Conservation (phyloP, 192 early-diverging fungal species). For the Entrophospora sp. region DNA sequence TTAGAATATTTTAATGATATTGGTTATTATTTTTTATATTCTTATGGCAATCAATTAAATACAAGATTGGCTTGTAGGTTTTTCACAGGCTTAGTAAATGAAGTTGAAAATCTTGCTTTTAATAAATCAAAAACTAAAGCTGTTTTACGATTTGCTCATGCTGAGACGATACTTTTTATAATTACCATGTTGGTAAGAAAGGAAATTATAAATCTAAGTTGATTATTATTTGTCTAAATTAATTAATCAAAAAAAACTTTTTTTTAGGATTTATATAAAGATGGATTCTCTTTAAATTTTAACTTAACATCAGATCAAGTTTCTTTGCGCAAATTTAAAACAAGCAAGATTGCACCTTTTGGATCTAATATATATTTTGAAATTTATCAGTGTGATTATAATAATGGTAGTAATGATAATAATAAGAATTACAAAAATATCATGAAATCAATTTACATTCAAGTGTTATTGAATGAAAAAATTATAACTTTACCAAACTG, state of each 20-base stretch:
- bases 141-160: constrained; percentile 15
- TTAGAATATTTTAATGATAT: constrained; percentile 16
- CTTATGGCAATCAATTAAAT: constrained; percentile 12
- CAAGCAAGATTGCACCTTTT: background rate
- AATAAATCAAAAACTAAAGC: background rate
- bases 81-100: background rate
- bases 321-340: background rate
- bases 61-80: background rate
- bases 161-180: constrained; percentile 4
- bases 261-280: constrained; percentile 3
- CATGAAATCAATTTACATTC: no score
- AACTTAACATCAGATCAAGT: background rate
- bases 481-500: no score
- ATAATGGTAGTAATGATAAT: no score
- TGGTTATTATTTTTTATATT: background rate
- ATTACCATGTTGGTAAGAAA: constrained; percentile 3
- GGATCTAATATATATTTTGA: constrained; percentile 12
- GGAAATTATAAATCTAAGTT: background rate
- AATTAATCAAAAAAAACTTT: no score
- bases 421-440: no score
- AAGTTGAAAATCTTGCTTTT: background rate
- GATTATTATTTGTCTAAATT: background rate
- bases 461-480: no score
- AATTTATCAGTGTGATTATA: background rate
- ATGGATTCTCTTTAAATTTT: background rate